phyloP scores from a whole-genome alignment of 208 protist genomes.

The Phytomonas sp. region DNA sequence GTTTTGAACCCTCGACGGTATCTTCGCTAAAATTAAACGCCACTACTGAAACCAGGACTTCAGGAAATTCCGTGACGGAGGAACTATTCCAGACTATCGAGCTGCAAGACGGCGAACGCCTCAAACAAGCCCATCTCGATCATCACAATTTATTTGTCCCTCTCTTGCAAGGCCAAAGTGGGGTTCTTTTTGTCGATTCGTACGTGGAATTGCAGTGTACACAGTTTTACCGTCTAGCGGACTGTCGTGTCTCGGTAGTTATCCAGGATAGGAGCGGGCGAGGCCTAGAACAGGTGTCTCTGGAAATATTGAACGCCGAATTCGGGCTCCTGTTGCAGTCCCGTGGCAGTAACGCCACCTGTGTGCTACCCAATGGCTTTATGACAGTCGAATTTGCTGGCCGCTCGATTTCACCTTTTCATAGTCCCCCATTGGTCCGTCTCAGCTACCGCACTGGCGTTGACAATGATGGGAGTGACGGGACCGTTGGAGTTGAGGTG shows the following conservation, averaged over 20 bases:
- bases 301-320: conserved; percentile 40
- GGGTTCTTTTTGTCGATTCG: conserved; percentile 40
- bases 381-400: conserved; percentile 53
- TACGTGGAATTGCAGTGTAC: conserved; percentile 43
- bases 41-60: too few relatives aligned
- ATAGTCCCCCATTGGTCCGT: conserved; percentile 42
- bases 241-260: conserved; percentile 31
- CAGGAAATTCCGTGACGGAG: conserved; percentile 1
- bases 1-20: too few relatives aligned
- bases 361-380: conserved; percentile 14
- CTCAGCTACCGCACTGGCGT: conserved; percentile 28
- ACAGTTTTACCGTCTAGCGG: conserved; percentile 34
- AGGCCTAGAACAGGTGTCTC: conserved; percentile 20
- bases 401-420: conserved; percentile 51
- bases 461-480: conserved; percentile 4
- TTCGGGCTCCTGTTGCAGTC: conserved; percentile 55
- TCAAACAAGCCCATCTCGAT: conserved; percentile 22
- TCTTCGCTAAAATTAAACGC: too few relatives aligned
- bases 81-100: conserved; percentile 7
- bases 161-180: conserved; percentile 15
- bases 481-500: conserved; percentile 21
- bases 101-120: conserved; percentile 22
- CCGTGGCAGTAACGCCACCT: conserved; percentile 20
- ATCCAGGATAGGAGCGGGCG: conserved; percentile 21
- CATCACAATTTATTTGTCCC: conserved; percentile 28